Base-by-base conservation (phyloP, 1,284 basidiomycete species). In the Ceratobasidium sp. region DNA sequence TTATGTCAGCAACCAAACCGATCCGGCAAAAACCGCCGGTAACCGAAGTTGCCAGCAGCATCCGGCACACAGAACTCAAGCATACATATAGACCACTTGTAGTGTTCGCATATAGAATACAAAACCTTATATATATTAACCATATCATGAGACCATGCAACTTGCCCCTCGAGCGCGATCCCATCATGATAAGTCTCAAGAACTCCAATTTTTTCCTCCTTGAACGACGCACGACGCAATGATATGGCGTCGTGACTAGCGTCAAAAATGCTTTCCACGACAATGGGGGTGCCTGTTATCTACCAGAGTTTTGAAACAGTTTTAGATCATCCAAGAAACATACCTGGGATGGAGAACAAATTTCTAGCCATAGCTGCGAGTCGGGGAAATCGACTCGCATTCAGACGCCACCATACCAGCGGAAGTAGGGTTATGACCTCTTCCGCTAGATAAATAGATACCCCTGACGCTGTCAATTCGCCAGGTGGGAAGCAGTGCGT, bases 191-290 rank as follows among this genome's bases (percentile, higher is more conserved):
- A 70, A 14, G 30, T 39, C 53, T 71, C 71, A 9, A 71, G 55
- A 16, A 50, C 52, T 18, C 65, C 53, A 14, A 73, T 60, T 4
- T 52, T 71, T 36, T 70, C 72, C 0, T 67, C 72, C 2, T 30
- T 41, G 36, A 73, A 67, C 2, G 72, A 71, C 6, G 70, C 69
- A 18, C 72, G n/a, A n/a, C n/a, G n/a, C n/a, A n/a, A n/a, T n/a
- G n/a, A n/a, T n/a, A n/a, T n/a, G n/a, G n/a, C n/a, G n/a, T n/a
- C n/a, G n/a, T n/a, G n/a, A n/a, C n/a, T n/a, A n/a, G n/a, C n/a
- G n/a, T n/a, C n/a, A n/a, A n/a, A n/a, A 67, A 14, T 67, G n/a
- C 72, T 23, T 28, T 34, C 32, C 23, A 60, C 21, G 61, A 58
- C 73, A 52, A n/a, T n/a, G n/a, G n/a, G n/a, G n/a, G n/a, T n/a